These are phyloP conservation scores for Calonectria montana DNA, from an alignment of 2,329 filamentous ascomycete genomes.

Conservation along the genomic window DNA sequence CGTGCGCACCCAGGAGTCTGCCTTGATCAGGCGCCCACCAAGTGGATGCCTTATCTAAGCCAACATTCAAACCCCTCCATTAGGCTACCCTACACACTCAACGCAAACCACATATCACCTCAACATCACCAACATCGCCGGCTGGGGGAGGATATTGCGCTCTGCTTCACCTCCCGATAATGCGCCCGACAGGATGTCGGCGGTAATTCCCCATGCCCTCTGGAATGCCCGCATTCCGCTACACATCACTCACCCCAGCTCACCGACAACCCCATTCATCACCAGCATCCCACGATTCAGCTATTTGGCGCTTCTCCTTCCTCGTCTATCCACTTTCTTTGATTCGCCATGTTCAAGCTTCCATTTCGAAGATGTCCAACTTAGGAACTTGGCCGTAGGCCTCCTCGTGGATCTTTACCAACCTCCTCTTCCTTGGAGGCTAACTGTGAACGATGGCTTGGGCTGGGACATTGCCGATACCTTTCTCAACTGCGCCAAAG, in stretches of 20 bases:
- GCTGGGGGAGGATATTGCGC: background rate
- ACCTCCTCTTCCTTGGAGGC: conserved; percentile 64
- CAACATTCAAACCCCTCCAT: background rate
- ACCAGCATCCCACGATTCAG: conserved; percentile 67
- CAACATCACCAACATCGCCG: background rate
- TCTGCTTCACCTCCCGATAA: conserved; percentile 17
- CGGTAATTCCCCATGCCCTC: conserved; percentile 58
- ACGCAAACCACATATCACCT: background rate
- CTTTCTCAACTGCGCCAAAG: conserved; percentile 73
- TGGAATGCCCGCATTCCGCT: conserved; percentile 67
- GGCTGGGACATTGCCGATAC: conserved; percentile 72
- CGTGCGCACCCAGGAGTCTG: background rate
- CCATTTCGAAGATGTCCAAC: conserved; percentile 65
- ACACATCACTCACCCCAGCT: conserved; percentile 63
- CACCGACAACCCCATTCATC: conserved; percentile 62
- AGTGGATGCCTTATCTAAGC: conserved; percentile 23
- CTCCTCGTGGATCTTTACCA: conserved; percentile 68
- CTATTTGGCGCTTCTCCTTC: conserved; percentile 68
- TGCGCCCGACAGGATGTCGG: conserved; percentile 41
- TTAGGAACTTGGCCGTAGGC: conserved; percentile 65
- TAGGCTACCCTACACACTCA: conserved; percentile 16
- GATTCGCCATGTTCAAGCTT: conserved; percentile 67
- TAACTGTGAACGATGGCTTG: conserved; percentile 65
- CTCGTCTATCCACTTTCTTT: conserved; percentile 66
- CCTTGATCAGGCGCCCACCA: conserved; percentile 11